phyloP scores from a whole-genome alignment of 2,329 filamentous ascomycete species.

The Colletotrichum lentis region DNA sequence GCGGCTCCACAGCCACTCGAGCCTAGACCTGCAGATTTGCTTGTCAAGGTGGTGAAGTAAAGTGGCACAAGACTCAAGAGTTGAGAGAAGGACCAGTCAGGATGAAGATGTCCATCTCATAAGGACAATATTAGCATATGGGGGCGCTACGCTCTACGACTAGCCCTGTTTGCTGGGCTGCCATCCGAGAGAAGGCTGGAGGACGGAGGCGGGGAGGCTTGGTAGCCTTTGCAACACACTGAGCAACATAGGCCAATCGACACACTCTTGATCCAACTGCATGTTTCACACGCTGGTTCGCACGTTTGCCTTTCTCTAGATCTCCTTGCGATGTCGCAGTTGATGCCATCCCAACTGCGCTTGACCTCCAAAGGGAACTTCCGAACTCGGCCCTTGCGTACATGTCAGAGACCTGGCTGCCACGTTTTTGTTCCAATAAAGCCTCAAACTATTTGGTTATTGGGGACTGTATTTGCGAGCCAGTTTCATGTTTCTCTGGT shows the following conservation, averaged over 20 bases:
- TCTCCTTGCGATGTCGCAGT: not conserved
- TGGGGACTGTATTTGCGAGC: conserved; percentile 19
- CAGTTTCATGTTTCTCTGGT: not conserved
- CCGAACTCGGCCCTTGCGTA: not conserved
- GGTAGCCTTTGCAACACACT: not conserved
- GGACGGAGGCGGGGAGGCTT: conserved; percentile 7
- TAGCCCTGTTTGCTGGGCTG: conserved; percentile 1
- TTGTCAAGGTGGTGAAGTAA: not conserved
- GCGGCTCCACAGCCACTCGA: not conserved
- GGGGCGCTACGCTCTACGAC: not conserved
- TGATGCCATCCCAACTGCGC: not conserved
- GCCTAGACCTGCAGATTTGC: conserved; percentile 4
- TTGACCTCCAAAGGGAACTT: not conserved
- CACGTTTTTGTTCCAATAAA: conserved; percentile 39
- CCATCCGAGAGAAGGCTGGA: conserved; percentile 15
- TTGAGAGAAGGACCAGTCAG: not conserved
- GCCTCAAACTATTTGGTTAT: conserved; percentile 34
- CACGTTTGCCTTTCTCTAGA: not conserved
- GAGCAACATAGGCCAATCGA: conserved; percentile 20
- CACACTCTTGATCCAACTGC: conserved; percentile 1
- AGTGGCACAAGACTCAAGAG: conserved; percentile 25
- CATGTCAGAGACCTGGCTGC: conserved; percentile 31
- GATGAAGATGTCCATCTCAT: not conserved
- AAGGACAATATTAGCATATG: not conserved
- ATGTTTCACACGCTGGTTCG: conserved; percentile 24